A percentile compares a stretch with the other conserved stretches of the same genome.
Evolutionary conservation across 495 filamentous ascomycete genomes (phyloP).

Genomic region (Hypomontagnella monticulosa): DNA sequence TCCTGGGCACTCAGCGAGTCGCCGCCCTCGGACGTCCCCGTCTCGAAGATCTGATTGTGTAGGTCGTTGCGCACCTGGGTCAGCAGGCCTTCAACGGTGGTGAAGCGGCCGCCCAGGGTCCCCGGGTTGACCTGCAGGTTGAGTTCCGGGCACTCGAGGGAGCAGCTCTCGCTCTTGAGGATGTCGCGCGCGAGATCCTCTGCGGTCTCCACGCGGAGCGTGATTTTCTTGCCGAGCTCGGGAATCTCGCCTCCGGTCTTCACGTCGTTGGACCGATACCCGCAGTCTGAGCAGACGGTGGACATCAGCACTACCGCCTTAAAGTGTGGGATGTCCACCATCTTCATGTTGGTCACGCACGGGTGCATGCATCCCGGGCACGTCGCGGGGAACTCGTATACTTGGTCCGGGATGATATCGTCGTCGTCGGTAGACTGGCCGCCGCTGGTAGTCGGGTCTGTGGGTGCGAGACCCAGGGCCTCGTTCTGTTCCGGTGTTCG

Average conservation of each 20-base stretch:
- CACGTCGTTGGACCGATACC: slow-evolving; percentile 94
- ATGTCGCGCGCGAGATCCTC: slow-evolving; percentile 91
- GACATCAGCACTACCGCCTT: slow-evolving; percentile 93
- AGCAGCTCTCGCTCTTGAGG: slow-evolving; percentile 93
- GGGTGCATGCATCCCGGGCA: slow-evolving; percentile 89
- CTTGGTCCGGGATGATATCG: slow-evolving; percentile 86
- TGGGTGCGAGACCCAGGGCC: slow-evolving; percentile 70
- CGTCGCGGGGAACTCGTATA: slow-evolving; percentile 87
- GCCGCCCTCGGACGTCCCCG: slow-evolving; percentile 63
- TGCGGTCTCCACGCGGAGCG: slow-evolving; percentile 73
- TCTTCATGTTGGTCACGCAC: slow-evolving; percentile 91
- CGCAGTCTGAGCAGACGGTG: slow-evolving; percentile 87
- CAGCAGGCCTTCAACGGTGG: slow-evolving; percentile 94
- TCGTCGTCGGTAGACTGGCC: slow-evolving; percentile 63
- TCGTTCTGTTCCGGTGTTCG: slow-evolving; percentile 87
- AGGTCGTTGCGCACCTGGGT: slow-evolving; percentile 92
- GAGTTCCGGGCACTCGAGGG: slow-evolving; percentile 84
- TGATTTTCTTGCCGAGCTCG: slow-evolving; percentile 84
- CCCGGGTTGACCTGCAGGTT: slow-evolving; percentile 85
- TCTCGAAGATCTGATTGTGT: slow-evolving; percentile 83
- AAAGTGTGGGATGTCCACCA: slow-evolving; percentile 96
- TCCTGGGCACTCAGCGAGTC: slow-evolving; percentile 75
- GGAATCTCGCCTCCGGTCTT: slow-evolving; percentile 96
- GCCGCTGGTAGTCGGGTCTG: slow-evolving; percentile 36
- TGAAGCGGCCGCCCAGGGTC: slow-evolving; percentile 95